Evolutionary conservation across 2,329 filamentous ascomycete species (phyloP), one percentile per base, ranked within the genome.

Genomic region (Parafenestella ontariensis): DNA sequence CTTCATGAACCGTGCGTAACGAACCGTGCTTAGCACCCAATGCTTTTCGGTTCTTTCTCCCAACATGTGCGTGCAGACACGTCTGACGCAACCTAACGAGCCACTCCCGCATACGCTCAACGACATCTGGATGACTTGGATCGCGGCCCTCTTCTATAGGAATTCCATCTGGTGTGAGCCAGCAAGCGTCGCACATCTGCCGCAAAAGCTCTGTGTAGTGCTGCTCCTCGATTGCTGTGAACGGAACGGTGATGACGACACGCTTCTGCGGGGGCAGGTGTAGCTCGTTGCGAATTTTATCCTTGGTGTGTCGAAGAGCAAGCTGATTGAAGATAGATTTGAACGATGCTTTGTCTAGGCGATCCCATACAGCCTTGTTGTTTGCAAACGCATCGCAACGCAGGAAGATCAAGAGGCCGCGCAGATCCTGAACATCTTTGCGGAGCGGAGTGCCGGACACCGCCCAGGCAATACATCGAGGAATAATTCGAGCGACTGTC

Each of bases 381-480:
- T 84, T 85, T 49, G 85, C 89, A 69, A 90, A 94, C 1, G 92
- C 92, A 54, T 92, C 84, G 66, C 89, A 92, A 17, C 85, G 84
- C 8, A 98, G 82, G 64, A 99, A 98, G 0, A 90, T 80, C 0
- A 98, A 75, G 4, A 98, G 80, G 0, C 94, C 94, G 61, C 88
- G 87, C 7, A 97, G 80, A 73, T 97, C 94, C 66, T 83, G 80
- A 28, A 94, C 84, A 58, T 92, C 85, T 61, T 92, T 91, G 61
- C 90, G 89, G 33, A 98, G 83, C 0, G 95, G 95, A 0, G 95
- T 99, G 37, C 92, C 95, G 0, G 92, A 94, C 36, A 99, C 87
- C 13, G 89, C 92, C 95, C 95, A 98, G 2, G 92, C 89, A 76
- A 96, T 93, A 59, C 90, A 77, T 24, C 95, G 85, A 40, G 94